phyloP scores from a whole-genome alignment of 305 asterid genomes.

The Fraxinus nigra region DNA sequence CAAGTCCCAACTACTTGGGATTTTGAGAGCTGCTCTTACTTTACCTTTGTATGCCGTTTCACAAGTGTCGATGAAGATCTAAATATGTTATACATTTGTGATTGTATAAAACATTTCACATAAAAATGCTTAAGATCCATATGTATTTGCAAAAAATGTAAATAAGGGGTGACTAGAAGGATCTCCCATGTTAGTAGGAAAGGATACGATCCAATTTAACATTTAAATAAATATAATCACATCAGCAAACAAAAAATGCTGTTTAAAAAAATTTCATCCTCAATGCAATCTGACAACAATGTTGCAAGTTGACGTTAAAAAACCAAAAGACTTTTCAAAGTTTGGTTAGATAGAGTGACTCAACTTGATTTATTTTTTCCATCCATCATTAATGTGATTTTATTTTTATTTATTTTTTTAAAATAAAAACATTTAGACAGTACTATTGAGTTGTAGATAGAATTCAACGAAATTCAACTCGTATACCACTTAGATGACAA shows the following conservation, averaged over 20 bases:
- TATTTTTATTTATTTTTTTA: no score
- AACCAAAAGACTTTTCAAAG: background rate
- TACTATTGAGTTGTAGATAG: background rate
- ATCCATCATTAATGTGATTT: no score
- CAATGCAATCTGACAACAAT: background rate
- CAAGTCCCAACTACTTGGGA: no score
- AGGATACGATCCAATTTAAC: background rate
- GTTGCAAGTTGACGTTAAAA: background rate
- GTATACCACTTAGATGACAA: background rate
- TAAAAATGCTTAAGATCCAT: background rate
- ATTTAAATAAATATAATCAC: background rate
- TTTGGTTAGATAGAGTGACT: background rate
- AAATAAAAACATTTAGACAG: background rate
- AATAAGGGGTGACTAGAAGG: slow-evolving; percentile 19
- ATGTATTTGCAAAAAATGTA: background rate
- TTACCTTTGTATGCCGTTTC: background rate
- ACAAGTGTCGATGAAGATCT: background rate
- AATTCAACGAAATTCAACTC: background rate
- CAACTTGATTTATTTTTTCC: no score
- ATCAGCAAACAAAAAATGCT: background rate
- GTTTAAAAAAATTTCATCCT: no score
- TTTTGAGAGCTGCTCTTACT: background rate
- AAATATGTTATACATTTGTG: no score
- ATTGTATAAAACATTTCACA: background rate
- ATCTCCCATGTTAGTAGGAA: background rate